phyloP scores from a whole-genome alignment of 805 yeast genomes.

The Saccharomycopsis fodiens region DNA sequence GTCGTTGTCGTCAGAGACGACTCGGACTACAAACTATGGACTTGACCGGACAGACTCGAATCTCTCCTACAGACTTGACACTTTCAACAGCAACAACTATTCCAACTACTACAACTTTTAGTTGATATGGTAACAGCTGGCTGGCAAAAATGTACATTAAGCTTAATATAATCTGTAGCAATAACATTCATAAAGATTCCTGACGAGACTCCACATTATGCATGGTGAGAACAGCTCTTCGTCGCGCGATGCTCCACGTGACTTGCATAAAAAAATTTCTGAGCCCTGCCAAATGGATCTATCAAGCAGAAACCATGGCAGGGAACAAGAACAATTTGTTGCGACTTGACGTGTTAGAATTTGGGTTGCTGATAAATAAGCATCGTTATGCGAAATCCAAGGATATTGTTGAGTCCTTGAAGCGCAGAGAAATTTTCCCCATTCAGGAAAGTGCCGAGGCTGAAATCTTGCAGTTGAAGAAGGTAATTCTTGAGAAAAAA shows the following conservation, averaged over 20 bases:
- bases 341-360: slow-evolving; percentile 49
- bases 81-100: slow-evolving; percentile 16
- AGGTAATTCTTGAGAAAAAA: slow-evolving; percentile 40
- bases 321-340: slow-evolving; percentile 5
- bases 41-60: slow-evolving; percentile 14
- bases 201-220: no score
- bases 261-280: no score
- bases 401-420: slow-evolving; percentile 36
- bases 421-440: slow-evolving; percentile 36
- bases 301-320: no score
- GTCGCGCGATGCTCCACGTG: no score
- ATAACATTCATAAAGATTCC: no score
- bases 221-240: no score
- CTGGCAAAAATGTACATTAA: no score
- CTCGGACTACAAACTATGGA: slow-evolving; percentile 8
- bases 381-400: slow-evolving; percentile 15
- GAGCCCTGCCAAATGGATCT: no score
- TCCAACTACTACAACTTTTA: slow-evolving; percentile 4
- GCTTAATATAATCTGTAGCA: no score
- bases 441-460: slow-evolving; percentile 36
- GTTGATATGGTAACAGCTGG: not conserved
- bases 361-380: slow-evolving; percentile 18
- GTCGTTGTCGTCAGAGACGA: slow-evolving; percentile 14
- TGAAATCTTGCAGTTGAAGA: slow-evolving; percentile 39
- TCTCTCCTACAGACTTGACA: slow-evolving; percentile 12